Evolutionary conservation across 2,329 filamentous ascomycete species (phyloP).

Genomic region (Cladophialophora immunda): DNA sequence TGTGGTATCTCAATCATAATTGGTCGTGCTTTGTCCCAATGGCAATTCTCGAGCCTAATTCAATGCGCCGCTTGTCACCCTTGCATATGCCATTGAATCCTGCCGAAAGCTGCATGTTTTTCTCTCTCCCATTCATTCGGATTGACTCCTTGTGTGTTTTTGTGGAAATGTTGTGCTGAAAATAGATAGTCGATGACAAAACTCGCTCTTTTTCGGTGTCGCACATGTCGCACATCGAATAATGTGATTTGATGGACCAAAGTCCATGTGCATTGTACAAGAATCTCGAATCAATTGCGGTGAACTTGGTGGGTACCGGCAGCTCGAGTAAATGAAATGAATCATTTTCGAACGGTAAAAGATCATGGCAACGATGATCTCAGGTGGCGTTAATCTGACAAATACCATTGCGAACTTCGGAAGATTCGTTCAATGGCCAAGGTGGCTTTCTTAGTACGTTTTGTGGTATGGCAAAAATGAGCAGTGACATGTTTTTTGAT

Average conservation of each 20-base stretch:
- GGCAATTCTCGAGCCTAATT: neutral
- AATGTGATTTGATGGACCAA: constrained; percentile 1
- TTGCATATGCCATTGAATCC: neutral
- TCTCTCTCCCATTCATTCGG: neutral
- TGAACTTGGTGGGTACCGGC: neutral
- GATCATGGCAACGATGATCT: constrained; percentile 18
- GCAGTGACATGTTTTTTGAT: constrained; percentile 21
- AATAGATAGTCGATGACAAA: constrained; percentile 5
- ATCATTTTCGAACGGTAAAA: constrained; percentile 5
- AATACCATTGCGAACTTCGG: neutral
- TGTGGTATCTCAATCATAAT: constrained; percentile 35
- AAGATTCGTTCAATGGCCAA: constrained; percentile 21
- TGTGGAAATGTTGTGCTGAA: constrained; percentile 1
- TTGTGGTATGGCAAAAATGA: constrained; percentile 23
- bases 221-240: constrained; percentile 12
- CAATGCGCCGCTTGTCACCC: constrained; percentile 13
- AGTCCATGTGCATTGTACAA: constrained; percentile 15
- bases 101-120: neutral
- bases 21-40: constrained; percentile 20
- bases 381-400: constrained; percentile 18
- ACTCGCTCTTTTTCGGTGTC: constrained; percentile 6
- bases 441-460: constrained; percentile 19
- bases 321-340: neutral
- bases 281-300: constrained; percentile 6
- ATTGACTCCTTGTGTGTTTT: neutral